These are phyloP conservation scores for Ophiostoma populinum DNA, from an alignment of 2,329 filamentous ascomycete genomes.

Conservation along the genomic window DNA sequence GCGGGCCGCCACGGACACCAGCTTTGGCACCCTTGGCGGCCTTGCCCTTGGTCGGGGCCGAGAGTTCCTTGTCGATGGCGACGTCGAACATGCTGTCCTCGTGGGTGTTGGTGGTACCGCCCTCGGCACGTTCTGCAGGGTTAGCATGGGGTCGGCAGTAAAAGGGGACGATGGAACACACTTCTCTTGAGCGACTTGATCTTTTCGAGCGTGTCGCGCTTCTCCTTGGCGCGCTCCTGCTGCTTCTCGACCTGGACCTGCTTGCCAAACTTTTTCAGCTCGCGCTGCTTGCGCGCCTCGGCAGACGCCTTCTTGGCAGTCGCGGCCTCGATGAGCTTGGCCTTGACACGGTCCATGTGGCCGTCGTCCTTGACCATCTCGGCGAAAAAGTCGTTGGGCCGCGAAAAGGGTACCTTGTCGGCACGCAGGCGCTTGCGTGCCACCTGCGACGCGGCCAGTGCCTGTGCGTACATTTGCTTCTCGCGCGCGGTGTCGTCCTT, in stretches of 20 bases:
- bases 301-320: conserved; percentile 80
- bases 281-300: conserved; percentile 79
- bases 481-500: conserved; percentile 88
- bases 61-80: conserved; percentile 53
- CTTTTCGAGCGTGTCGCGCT: conserved; percentile 86
- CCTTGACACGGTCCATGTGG: conserved; percentile 94
- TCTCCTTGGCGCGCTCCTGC: conserved; percentile 84
- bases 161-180: conserved; percentile 43
- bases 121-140: conserved; percentile 68
- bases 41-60: conserved; percentile 15
- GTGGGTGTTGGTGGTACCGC: conserved; percentile 44
- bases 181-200: conserved; percentile 91
- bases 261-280: conserved; percentile 98
- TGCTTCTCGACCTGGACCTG: conserved; percentile 92
- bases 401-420: conserved; percentile 71
- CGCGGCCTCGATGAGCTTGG: conserved; percentile 81
- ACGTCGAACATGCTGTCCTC: conserved; percentile 88
- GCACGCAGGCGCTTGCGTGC: conserved; percentile 61
- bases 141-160: conserved; percentile 10
- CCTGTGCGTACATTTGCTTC: conserved; percentile 83
- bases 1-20: conserved; percentile 16
- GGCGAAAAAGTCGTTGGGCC: conserved; percentile 89
- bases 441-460: conserved; percentile 57
- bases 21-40: background rate
- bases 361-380: conserved; percentile 99